Evolutionary conservation across 768 basidiomycete species (phyloP).

Genomic region (Royoungia palumana): DNA sequence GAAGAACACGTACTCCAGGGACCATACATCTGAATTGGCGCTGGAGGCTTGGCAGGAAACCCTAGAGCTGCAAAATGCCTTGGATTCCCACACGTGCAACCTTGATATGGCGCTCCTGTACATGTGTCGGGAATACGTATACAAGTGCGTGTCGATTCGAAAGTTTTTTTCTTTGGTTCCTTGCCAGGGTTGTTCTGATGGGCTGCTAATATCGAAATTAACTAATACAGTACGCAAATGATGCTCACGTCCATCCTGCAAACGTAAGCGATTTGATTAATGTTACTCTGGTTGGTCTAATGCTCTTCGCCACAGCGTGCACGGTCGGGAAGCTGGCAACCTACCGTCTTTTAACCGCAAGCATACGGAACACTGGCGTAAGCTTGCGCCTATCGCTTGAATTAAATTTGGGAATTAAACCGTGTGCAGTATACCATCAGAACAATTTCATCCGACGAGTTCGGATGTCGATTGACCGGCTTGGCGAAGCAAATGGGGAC

Average conservation of each 20-base stretch:
- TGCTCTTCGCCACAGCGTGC: constrained; percentile 40
- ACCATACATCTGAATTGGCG: constrained; percentile 58
- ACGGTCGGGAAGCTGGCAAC: constrained; percentile 45
- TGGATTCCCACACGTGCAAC: constrained; percentile 69
- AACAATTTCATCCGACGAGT: constrained; percentile 61
- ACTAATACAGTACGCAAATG: constrained; percentile 52
- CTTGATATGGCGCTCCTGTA: constrained; percentile 65
- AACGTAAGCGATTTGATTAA: constrained; percentile 44
- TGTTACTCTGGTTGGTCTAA: constrained; percentile 3
- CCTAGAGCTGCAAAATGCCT: constrained; percentile 60
- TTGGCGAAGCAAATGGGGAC: constrained; percentile 49
- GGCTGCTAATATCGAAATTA: constrained; percentile 16
- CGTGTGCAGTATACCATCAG: constrained; percentile 59
- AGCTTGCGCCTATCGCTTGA: constrained; percentile 29
- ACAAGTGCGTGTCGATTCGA: constrained; percentile 52
- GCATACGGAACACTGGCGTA: constrained; percentile 79
- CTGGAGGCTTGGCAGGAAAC: constrained; percentile 66
- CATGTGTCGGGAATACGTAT: constrained; percentile 65
- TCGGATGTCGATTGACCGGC: constrained; percentile 49
- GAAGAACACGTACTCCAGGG: constrained; percentile 39
- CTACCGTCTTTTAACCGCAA: constrained; percentile 62
- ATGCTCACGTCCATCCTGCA: constrained; percentile 60
- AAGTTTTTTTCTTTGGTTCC: constrained; percentile 5
- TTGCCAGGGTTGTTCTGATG: constrained; percentile 6
- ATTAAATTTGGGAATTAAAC: constrained; percentile 3